These are phyloP conservation scores for Boletus edulis DNA, from an alignment of 768 basidiomycete species.

Conservation along the genomic window DNA sequence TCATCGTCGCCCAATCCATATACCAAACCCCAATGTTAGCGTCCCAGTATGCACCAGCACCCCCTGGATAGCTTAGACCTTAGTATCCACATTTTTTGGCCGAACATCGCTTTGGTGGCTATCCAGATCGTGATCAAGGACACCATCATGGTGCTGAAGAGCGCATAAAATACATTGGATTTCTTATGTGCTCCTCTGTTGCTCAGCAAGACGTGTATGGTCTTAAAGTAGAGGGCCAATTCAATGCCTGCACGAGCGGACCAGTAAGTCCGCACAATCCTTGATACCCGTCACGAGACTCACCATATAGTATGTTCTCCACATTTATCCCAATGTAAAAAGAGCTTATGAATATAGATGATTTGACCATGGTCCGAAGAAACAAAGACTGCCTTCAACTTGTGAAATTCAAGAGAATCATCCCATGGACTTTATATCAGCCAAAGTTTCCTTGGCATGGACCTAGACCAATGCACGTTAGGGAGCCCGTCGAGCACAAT, in stretches of 20 bases:
- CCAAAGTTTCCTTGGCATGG: too few relatives aligned
- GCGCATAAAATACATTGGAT: conserved; percentile 15
- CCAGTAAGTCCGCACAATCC: neutral
- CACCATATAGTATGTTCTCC: conserved; percentile 24
- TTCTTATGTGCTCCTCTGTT: conserved; percentile 1
- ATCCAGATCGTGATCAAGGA: conserved; percentile 32
- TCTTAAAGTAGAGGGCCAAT: conserved; percentile 23
- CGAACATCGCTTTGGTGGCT: conserved; percentile 18
- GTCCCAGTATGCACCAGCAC: conserved; percentile 31
- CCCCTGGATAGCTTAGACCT: conserved; percentile 32
- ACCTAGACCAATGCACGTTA: too few relatives aligned
- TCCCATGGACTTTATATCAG: neutral
- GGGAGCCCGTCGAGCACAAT: too few relatives aligned
- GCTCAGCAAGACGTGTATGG: conserved; percentile 16
- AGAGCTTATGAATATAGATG: neutral
- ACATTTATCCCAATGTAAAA: conserved; percentile 19
- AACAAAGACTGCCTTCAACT: too few relatives aligned
- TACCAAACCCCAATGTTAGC: conserved; percentile 27
- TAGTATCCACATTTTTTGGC: conserved; percentile 36
- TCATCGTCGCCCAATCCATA: conserved; percentile 13
- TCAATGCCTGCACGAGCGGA: conserved; percentile 19
- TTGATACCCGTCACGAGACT: neutral
- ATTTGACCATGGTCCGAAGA: neutral
- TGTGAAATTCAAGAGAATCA: too few relatives aligned
- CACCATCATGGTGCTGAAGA: conserved; percentile 26